Percentiles rank a stretch among this genome's conserved stretches.
Conservation (phyloP, 2,329 filamentous ascomycete genomes). For the Xenoacremonium recifei region DNA sequence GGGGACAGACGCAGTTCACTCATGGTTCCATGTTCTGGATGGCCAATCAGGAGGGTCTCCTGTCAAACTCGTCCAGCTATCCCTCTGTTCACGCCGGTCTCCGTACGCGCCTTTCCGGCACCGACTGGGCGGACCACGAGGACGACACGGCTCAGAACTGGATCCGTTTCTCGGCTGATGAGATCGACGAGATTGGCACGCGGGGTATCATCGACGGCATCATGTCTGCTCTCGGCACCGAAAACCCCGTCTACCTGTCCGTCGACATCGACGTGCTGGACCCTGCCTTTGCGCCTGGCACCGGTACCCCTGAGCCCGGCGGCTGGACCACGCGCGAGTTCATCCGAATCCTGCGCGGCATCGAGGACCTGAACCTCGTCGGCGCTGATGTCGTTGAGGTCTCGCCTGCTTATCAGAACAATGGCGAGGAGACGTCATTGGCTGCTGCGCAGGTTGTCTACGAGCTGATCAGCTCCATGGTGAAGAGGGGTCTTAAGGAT, state of each 20-base stretch:
- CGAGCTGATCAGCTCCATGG: constrained; percentile 78
- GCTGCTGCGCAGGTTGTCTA: constrained; percentile 82
- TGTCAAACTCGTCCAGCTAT: constrained; percentile 69
- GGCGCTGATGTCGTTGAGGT: constrained; percentile 88
- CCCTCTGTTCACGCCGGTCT: constrained; percentile 78
- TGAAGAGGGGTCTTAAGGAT: constrained; percentile 49
- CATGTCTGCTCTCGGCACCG: constrained; percentile 68
- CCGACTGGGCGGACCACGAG: constrained; percentile 65
- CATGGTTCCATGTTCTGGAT: constrained; percentile 94
- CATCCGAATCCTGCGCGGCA: constrained; percentile 76
- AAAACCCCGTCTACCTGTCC: constrained; percentile 77
- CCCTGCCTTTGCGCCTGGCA: constrained; percentile 65
- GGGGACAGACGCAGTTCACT: constrained; percentile 68
- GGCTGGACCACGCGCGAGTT: constrained; percentile 90
- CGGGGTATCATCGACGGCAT: constrained; percentile 70
- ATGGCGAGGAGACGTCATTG: constrained; percentile 76
- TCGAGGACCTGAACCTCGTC: constrained; percentile 81
- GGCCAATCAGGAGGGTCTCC: constrained; percentile 75
- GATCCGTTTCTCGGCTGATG: constrained; percentile 74
- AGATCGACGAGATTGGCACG: constrained; percentile 80
- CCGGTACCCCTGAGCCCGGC: constrained; percentile 85
- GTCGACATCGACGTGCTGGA: constrained; percentile 85
- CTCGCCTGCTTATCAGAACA: constrained; percentile 78
- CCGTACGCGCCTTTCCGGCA: constrained; percentile 70
- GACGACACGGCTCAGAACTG: constrained; percentile 76